Percentiles rank a stretch among this genome's conserved stretches.
These are phyloP conservation scores for Diaporthe longicolla DNA, from an alignment of 2,329 filamentous ascomycete species.

Conservation along the genomic window DNA sequence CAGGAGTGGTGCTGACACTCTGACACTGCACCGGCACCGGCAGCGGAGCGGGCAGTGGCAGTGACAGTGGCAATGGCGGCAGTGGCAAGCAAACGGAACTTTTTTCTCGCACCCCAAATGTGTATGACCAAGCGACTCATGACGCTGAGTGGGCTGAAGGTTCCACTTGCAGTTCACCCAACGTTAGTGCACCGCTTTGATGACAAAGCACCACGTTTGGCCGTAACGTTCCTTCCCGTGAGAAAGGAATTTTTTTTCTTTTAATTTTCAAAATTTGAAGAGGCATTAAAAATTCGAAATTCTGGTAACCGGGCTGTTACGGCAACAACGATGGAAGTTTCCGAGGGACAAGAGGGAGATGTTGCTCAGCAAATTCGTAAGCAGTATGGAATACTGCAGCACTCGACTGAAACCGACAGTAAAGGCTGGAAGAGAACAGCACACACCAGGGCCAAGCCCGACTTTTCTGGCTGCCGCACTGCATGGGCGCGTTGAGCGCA, in stretches of 20 bases:
- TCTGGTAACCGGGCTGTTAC: background rate
- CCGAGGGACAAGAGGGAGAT: background rate
- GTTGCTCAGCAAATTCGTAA: background rate
- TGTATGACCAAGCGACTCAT: slow-evolving; percentile 16
- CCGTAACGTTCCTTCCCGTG: slow-evolving; percentile 1
- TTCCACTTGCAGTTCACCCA: background rate
- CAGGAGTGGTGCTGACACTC: background rate
- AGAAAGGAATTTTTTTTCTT: background rate
- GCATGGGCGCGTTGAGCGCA: background rate
- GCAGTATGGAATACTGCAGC: background rate
- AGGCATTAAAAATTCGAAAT: background rate
- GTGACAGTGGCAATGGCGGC: slow-evolving; percentile 16
- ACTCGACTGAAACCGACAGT: slow-evolving; percentile 1
- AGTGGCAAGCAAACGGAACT: slow-evolving; percentile 2
- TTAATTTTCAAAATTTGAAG: background rate
- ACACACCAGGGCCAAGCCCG: background rate
- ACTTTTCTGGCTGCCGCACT: background rate
- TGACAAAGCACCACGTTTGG: slow-evolving; percentile 8
- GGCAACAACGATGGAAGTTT: background rate
- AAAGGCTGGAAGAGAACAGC: background rate
- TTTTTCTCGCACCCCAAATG: background rate
- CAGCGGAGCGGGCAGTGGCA: slow-evolving; percentile 15
- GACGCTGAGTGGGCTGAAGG: slow-evolving; percentile 7
- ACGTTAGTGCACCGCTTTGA: background rate
- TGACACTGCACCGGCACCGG: background rate